A percentile compares a stretch with the other conserved stretches of the same genome.
Conservation (phyloP, 2,329 filamentous ascomycete species). For the Thyridium curvatum region DNA sequence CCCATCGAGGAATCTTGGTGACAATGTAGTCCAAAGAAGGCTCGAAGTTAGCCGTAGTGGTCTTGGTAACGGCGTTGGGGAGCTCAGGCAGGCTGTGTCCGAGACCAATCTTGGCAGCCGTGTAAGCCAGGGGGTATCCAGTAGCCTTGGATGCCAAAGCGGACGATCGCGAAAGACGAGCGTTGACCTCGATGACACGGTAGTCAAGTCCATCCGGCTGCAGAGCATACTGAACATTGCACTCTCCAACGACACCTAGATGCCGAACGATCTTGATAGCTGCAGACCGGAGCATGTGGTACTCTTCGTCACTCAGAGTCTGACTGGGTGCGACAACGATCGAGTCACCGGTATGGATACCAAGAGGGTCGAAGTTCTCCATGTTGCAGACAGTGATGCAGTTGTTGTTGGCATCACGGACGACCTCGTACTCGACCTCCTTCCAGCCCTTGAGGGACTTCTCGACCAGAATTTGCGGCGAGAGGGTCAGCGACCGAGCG, state of each 20-base stretch:
- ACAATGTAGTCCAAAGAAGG: slow-evolving; percentile 97
- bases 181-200: slow-evolving; percentile 99
- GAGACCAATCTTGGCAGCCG: slow-evolving; percentile 92
- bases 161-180: slow-evolving; percentile 89
- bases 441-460: slow-evolving; percentile 90
- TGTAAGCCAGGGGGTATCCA: slow-evolving; percentile 91
- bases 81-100: slow-evolving; percentile 88
- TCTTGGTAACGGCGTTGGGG: slow-evolving; percentile 90
- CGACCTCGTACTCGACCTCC: slow-evolving; percentile 98
- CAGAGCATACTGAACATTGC: slow-evolving; percentile 96
- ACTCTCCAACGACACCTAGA: slow-evolving; percentile 94
- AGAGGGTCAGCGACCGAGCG: slow-evolving; percentile 84
- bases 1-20: slow-evolving; percentile 99
- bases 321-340: slow-evolving; percentile 97
- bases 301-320: slow-evolving; percentile 94
- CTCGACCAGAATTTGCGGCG: slow-evolving; percentile 94
- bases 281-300: slow-evolving; percentile 97
- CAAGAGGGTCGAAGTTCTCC: slow-evolving; percentile 98
- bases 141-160: slow-evolving; percentile 95
- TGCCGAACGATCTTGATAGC: slow-evolving; percentile 97
- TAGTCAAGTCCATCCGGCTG: slow-evolving; percentile 95
- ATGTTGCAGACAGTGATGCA: slow-evolving; percentile 99
- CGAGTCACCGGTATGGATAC: slow-evolving; percentile 96
- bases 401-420: slow-evolving; percentile 91
- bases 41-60: slow-evolving; percentile 96